phyloP scores from a whole-genome alignment of 176 grass and related monocot species.

The Aechmea fasciata region DNA sequence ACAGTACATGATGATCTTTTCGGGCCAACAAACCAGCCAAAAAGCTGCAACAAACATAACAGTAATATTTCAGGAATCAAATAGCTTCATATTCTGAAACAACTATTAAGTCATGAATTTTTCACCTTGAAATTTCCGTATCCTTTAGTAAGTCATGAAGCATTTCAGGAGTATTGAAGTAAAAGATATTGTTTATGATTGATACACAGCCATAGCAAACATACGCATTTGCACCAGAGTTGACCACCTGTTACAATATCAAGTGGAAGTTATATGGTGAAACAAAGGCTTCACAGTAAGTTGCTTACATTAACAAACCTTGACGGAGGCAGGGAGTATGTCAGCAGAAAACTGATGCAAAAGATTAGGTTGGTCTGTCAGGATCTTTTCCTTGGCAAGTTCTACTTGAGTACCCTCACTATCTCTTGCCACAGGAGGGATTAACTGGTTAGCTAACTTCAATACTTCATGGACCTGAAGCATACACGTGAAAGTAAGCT shows the following conservation, averaged over 20 bases:
- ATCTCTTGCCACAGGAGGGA: slow-evolving; percentile 58
- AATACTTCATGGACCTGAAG: slow-evolving; percentile 76
- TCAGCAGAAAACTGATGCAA: slow-evolving; percentile 77
- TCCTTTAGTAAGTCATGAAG: slow-evolving; percentile 66
- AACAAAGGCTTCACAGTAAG: slow-evolving; percentile 13
- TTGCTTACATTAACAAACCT: slow-evolving; percentile 53
- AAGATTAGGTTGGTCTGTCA: slow-evolving; percentile 66
- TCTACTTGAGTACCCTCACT: slow-evolving; percentile 43
- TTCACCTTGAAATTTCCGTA: slow-evolving; percentile 89
- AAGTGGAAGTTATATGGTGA: not conserved
- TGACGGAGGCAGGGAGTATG: slow-evolving; percentile 78
- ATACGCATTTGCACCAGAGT: slow-evolving; percentile 76
- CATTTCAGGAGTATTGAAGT: slow-evolving; percentile 80
- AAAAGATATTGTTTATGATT: slow-evolving; percentile 81
- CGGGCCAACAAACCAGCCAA: slow-evolving; percentile 82
- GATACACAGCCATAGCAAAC: slow-evolving; percentile 83
- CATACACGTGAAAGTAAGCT: not conserved
- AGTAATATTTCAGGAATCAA: slow-evolving; percentile 15
- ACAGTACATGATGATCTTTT: slow-evolving; percentile 85
- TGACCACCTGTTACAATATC: slow-evolving; percentile 50
- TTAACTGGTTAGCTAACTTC: slow-evolving; percentile 81
- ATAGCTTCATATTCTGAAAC: not conserved
- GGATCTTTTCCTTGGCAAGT: slow-evolving; percentile 74
- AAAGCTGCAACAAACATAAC: slow-evolving; percentile 60
- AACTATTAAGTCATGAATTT: slow-evolving; percentile 10